Evolutionary conservation across 2,329 filamentous ascomycete genomes (phyloP), one percentile per base, ranked within the genome.

Genomic region (Blastomyces emzantsi): DNA sequence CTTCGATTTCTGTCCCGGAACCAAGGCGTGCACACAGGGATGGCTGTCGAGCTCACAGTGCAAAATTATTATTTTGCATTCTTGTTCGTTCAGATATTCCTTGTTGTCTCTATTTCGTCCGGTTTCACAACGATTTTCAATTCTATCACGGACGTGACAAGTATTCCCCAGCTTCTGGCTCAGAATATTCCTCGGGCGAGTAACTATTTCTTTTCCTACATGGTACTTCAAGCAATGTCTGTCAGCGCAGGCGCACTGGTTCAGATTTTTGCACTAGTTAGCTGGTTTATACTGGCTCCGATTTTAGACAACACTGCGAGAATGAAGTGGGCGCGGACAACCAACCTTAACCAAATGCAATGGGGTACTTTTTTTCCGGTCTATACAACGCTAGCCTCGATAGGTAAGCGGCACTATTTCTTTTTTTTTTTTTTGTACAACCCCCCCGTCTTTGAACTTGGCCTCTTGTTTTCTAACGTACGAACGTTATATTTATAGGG

Each of bases 171-270:
- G 22, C 81, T 89, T 0, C 79, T 99, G 36, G 93, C 93, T 0
- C 74, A 80, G 13, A 94, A 92, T 65, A 79, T 99, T 5, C 94
- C 94, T 1, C 89, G 86, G 69, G 88, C 92, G 0, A 89, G 91
- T 69, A 96, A 97, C 73, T 99, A 97, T 76, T 99, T 97, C 80
- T 97, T 97, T 81, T 93, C 91, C 0, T 99, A 99, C 82, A 92
- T 99, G 87, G 88, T 97, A 73, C 86, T 99, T 11, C 94, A 97
- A 71, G 91, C 92, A 0, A 82, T 97, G 70, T 92, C 90, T 66
- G 92, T 90, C 66, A 96, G 92, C 74, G 93, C 93, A 1, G 92
- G 90, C 74, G 93, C 90, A 0, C 80, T 97, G 3, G 80, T 97
- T 15, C 94, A 97, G 71, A 84, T 96, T 30, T 86, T 85, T n/a